Conservation (phyloP, 306 rosid species). For the Notholithocarpus densiflorus region DNA sequence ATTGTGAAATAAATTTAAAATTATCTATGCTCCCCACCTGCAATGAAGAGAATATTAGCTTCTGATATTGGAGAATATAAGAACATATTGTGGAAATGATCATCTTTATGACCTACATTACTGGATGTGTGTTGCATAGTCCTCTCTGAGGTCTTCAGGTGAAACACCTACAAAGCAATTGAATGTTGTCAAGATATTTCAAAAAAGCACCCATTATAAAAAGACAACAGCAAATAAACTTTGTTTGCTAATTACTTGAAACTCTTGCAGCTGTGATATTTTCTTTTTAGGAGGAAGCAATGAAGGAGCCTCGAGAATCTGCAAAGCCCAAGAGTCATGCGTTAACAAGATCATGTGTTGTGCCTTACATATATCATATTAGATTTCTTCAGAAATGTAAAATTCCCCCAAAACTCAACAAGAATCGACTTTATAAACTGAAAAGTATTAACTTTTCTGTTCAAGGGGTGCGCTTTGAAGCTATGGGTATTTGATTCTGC, state of each 20-base stretch:
- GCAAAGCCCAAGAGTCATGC: conserved; percentile 19
- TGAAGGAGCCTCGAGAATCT: conserved; percentile 53
- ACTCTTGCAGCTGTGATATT: conserved; percentile 35
- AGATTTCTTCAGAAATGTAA: neutral
- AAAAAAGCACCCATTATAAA: neutral
- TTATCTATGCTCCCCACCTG: conserved; percentile 38
- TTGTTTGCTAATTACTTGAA: conserved; percentile 41
- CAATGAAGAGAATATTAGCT: conserved; percentile 19
- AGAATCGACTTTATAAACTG: neutral
- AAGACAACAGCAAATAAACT: neutral
- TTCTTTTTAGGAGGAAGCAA: conserved; percentile 32
- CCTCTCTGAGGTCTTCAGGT: conserved; percentile 52
- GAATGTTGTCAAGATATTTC: conserved; percentile 3
- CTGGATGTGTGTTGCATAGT: conserved; percentile 34
- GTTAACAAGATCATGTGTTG: conserved; percentile 9
- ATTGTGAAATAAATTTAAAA: conserved; percentile 24
- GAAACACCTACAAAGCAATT: conserved; percentile 41
- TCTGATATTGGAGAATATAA: conserved; percentile 2
- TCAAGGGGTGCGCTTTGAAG: conserved; percentile 36
- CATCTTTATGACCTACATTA: conserved; percentile 26
- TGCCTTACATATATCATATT: neutral
- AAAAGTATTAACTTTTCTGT: conserved; percentile 50
- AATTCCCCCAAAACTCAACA: neutral
- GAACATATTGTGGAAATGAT: conserved; percentile 1
- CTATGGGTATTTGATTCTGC: conserved; percentile 30